Evolutionary conservation across 805 yeast genomes (phyloP).

Genomic region (Candida vartiovaarae): DNA sequence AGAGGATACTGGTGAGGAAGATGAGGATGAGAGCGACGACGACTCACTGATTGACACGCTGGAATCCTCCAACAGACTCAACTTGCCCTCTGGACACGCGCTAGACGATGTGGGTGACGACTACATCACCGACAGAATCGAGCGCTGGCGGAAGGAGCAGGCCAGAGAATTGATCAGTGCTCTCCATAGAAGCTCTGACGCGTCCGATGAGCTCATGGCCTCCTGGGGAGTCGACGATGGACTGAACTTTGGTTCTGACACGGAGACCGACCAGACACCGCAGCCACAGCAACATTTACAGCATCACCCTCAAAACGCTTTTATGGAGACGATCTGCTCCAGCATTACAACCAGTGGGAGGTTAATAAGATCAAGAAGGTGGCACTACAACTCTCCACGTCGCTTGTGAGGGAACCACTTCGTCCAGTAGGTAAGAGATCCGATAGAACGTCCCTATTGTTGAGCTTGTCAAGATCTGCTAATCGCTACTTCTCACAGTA

Average conservation of each 20-base stretch:
- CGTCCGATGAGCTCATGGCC: slow-evolving; percentile 14
- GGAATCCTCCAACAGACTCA: slow-evolving; percentile 9
- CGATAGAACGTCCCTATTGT: slow-evolving; percentile 16
- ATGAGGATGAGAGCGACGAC: slow-evolving; percentile 21
- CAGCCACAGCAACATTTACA: neutral
- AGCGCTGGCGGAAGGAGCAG: slow-evolving; percentile 24
- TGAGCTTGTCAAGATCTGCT: slow-evolving; percentile 16
- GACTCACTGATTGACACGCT: slow-evolving; percentile 23
- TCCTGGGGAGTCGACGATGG: slow-evolving; percentile 30
- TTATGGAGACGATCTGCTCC: slow-evolving; percentile 23
- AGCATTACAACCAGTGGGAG: slow-evolving; percentile 18
- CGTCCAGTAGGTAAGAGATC: slow-evolving; percentile 4
- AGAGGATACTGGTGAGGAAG: slow-evolving; percentile 4
- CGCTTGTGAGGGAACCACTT: slow-evolving; percentile 15
- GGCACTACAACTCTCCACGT: slow-evolving; percentile 19
- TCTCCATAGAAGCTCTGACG: slow-evolving; percentile 11
- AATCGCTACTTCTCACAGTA: slow-evolving; percentile 12
- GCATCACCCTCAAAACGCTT: slow-evolving; percentile 12
- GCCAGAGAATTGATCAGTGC: slow-evolving; percentile 19
- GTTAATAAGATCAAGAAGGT: slow-evolving; percentile 19
- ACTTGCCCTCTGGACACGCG: slow-evolving; percentile 12
- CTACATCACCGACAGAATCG: slow-evolving; percentile 19
- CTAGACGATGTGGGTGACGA: slow-evolving; percentile 3
- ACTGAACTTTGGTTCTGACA: neutral
- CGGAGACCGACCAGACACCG: neutral